Base-by-base conservation (phyloP, 2,329 filamentous ascomycete species). In the Emergomyces orientalis region DNA sequence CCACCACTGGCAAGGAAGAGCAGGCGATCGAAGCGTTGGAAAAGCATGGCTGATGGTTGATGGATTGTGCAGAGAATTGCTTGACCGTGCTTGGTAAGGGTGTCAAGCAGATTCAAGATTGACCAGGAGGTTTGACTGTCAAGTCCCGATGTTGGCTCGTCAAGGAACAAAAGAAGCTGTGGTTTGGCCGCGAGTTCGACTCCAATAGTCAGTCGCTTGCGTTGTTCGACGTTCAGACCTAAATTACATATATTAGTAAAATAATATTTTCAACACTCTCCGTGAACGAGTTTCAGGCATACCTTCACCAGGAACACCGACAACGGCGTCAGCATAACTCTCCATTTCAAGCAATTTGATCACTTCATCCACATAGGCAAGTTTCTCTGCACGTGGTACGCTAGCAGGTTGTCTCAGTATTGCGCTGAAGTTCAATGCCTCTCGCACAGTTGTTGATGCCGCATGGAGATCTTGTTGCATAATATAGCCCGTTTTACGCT, bases 61-160 rank as follows among this genome's bases (percentile, higher is more conserved):
- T 97, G 92, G 65, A 97, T 97, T 0, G 93, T 97, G 78, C 91
- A 96, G n/a, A 97, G 85, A 75, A 97, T 90, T 58, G 93, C 91
- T 73, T 95, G 90, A n/a, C 93, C 92, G 65, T 86, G 88, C 74
- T 93, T 89, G 69, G 91, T 91, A 41, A 97, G 81, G 76, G 94
- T 96, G 76, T 94, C 88, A 45, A 97, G 83, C 7, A 97, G 83
- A 73, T 91, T 88, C 51, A 91, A 82, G 72, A 96, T 96, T 66
- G 90, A 89, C 91, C 90, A 97, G 0, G 91, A 93, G 1, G 92
- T 96, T 75, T 96, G 91, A 71, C 86, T 90, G 75, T 97, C 92
- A 25, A 97, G 85, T 80, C 93, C 92, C 32, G 91, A 96, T 3
- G 92, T 97, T 19, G 92, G 92, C 75, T 97, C 92, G 70, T 97